A percentile compares a stretch with the other conserved stretches of the same genome.
These are phyloP conservation scores for Diaporthe caulivora DNA, from an alignment of 2,329 filamentous ascomycete genomes.

Conservation along the genomic window DNA sequence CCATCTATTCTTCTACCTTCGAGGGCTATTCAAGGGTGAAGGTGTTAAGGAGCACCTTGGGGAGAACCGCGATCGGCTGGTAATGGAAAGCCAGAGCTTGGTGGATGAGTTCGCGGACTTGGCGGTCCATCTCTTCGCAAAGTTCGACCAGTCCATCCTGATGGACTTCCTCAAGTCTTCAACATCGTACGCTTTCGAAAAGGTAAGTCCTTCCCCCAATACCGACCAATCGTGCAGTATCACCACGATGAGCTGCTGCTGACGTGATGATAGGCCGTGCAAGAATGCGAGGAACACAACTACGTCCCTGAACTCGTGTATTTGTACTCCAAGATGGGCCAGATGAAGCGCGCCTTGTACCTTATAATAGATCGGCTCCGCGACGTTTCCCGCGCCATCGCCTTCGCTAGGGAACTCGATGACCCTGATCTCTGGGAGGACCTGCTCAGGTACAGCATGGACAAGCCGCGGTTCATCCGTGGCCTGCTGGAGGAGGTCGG, in stretches of 20 bases:
- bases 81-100: constrained; percentile 73
- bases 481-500: constrained; percentile 93
- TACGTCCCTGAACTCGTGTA: constrained; percentile 96
- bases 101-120: constrained; percentile 91
- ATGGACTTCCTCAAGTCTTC: constrained; percentile 90
- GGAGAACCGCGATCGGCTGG: constrained; percentile 67
- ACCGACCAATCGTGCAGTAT: not conserved
- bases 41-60: constrained; percentile 67
- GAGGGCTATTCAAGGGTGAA: constrained; percentile 85
- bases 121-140: constrained; percentile 86
- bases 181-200: constrained; percentile 89
- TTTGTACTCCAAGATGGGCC: constrained; percentile 92
- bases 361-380: constrained; percentile 94
- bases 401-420: constrained; percentile 93
- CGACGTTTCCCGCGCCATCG: constrained; percentile 92
- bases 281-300: constrained; percentile 82
- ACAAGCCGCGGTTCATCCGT: constrained; percentile 94
- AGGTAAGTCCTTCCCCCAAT: constrained; percentile 53
- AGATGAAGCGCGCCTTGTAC: constrained; percentile 90
- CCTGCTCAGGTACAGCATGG: constrained; percentile 94
- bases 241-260: constrained; percentile 20
- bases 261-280: constrained; percentile 65
- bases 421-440: constrained; percentile 96
- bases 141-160: constrained; percentile 82
- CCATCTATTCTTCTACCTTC: constrained; percentile 93